Base-by-base conservation (phyloP, 192 early-diverging fungal genomes). In the Chytriomyces confervae region DNA sequence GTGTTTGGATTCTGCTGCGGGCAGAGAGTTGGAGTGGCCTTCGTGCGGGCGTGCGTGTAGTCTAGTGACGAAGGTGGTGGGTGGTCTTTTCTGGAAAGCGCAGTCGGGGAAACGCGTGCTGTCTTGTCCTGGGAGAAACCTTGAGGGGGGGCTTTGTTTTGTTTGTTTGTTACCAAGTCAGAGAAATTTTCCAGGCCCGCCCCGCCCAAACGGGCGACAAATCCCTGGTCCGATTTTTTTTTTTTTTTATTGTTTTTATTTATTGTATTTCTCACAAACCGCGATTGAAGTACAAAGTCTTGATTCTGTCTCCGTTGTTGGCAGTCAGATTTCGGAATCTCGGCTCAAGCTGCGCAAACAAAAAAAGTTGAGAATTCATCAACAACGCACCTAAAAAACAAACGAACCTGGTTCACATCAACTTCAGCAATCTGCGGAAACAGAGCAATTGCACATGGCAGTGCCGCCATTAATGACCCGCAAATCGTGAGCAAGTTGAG, bases 371-470 rank as follows among this genome's bases (percentile, higher is more conserved):
- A 36, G 36, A 36, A 36, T 2, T 2, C 36, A 36, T 36, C 24
- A 36, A 36, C 36, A 36, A 36, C 4, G 3, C 36, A 36, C 4
- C 36, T 1, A 36, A 36, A 36, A 36, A 36, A 36, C 36, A 36
- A 36, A 36, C 49, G 94, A 75, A 4, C 83, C 86, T 20, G 36
- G 36, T 79, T 66, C 11, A 92, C 89, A 29, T 83, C 69, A 71
- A 93, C 77, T 50, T 79, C 85, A 20, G 89, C 94, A 48, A 80
- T 81, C 77, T 95, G 93, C 16, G 93, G 94, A 81, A 92, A 94
- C 7, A 93, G 82, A 0, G 92, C 94, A 75, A 95, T 91, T 0
- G 94, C 93, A 51, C 88, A 85, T 0, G 94, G 94, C 23, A 95
- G 75, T 4, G 93, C 92, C 5, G 88, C 90, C 89, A 93, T 86